Evolutionary conservation across 225 moss, liverwort and hornwort genomes (phyloP).

Genomic region (Takakia lepidozioides): DNA sequence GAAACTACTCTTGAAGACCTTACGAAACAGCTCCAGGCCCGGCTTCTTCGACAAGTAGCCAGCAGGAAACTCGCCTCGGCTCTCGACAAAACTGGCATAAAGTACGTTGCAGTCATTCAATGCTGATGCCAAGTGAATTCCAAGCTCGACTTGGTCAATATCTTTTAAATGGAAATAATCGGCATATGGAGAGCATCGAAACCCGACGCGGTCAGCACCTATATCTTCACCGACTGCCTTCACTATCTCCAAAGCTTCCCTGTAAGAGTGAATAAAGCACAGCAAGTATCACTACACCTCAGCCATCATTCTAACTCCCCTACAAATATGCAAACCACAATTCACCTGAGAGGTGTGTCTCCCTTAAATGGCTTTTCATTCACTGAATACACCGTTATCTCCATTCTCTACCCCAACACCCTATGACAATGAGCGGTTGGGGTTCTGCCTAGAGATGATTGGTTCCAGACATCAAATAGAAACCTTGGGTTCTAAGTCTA

Average conservation of each 20-base stretch:
- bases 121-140: slow-evolving; percentile 28
- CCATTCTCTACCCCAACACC: no score
- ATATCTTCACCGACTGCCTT: slow-evolving; percentile 40
- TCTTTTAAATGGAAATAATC: slow-evolving; percentile 12
- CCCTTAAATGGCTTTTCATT: no score
- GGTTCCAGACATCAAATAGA: no score
- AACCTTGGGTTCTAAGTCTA: no score
- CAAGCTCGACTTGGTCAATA: slow-evolving; percentile 27
- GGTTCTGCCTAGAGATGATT: no score
- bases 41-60: slow-evolving; percentile 14
- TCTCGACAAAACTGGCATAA: slow-evolving; percentile 39
- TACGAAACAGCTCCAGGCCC: slow-evolving; percentile 36
- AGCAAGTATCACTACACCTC: no score
- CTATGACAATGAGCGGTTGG: no score
- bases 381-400: no score
- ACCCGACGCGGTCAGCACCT: slow-evolving; percentile 59
- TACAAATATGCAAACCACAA: no score
- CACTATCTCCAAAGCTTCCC: slow-evolving; percentile 48
- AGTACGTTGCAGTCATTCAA: slow-evolving; percentile 36
- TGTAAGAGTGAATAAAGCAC: slow-evolving; percentile 14
- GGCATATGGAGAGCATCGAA: slow-evolving; percentile 51
- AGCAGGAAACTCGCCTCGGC: slow-evolving; percentile 10
- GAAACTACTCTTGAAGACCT: slow-evolving; percentile 46
- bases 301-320: no score
- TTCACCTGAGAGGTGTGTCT: no score